These are phyloP conservation scores for Ceratobasidium papillatum DNA, from an alignment of 1,284 basidiomycete genomes.

Conservation along the genomic window DNA sequence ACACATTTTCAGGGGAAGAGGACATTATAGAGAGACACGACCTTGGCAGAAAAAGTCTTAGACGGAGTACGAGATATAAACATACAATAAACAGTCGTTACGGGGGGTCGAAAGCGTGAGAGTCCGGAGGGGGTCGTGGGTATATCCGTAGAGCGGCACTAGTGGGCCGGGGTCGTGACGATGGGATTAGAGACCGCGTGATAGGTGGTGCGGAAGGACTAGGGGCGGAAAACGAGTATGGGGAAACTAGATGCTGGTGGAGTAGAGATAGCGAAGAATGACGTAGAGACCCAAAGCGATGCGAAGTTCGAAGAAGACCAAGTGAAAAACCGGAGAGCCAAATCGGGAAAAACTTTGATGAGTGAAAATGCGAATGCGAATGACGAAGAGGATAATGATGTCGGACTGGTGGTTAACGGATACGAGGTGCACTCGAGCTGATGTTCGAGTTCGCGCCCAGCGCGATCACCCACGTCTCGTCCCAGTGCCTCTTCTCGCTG, in stretches of 20 bases:
- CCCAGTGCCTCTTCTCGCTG: conserved; percentile 33
- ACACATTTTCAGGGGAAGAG: conserved; percentile 7
- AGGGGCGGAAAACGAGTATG: conserved; percentile 1
- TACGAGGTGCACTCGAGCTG: conserved; percentile 22
- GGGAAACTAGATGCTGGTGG: conserved; percentile 7
- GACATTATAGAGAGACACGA: background rate
- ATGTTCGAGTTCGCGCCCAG: conserved; percentile 31
- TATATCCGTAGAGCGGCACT: too few relatives aligned
- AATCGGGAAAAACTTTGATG: conserved; percentile 12
- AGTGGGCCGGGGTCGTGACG: background rate
- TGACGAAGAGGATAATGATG: too few relatives aligned
- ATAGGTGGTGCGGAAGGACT: background rate
- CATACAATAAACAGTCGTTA: conserved; percentile 22
- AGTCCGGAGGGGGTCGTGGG: too few relatives aligned
- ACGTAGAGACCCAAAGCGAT: conserved; percentile 4
- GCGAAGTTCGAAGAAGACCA: background rate
- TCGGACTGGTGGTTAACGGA: conserved; percentile 33
- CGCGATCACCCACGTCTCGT: conserved; percentile 42
- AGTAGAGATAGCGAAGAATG: conserved; percentile 24
- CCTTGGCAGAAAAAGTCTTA: conserved; percentile 22
- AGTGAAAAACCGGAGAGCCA: background rate
- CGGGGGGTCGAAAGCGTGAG: background rate
- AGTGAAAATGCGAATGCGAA: too few relatives aligned
- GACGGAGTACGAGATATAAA: background rate
- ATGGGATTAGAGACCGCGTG: conserved; percentile 1